Evolutionary conservation across 352 stramenopile species (phyloP).

Genomic region (Phytophthora colocasiae): DNA sequence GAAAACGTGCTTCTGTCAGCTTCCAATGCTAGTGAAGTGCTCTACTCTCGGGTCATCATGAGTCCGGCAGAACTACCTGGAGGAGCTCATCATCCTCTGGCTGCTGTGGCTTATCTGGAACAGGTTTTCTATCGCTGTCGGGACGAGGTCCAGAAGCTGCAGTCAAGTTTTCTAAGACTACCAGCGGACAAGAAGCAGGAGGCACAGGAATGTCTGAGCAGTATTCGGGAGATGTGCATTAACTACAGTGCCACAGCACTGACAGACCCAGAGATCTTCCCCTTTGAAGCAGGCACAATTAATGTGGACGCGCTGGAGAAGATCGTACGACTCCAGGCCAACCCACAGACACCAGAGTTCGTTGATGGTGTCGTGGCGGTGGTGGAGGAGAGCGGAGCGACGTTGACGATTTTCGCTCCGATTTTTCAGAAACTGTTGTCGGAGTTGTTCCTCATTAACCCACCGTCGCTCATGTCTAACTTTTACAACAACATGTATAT

Average conservation of each 20-base stretch:
- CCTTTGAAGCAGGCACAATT: constrained; percentile 68
- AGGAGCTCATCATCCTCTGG: constrained; percentile 60
- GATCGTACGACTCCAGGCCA: constrained; percentile 61
- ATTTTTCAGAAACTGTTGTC: constrained; percentile 86
- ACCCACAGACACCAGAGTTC: constrained; percentile 64
- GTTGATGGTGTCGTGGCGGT: constrained; percentile 59
- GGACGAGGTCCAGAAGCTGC: constrained; percentile 73
- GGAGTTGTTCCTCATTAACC: constrained; percentile 81
- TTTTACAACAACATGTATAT: constrained; percentile 83
- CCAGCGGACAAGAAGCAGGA: constrained; percentile 55
- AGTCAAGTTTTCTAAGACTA: constrained; percentile 68
- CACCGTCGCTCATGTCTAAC: constrained; percentile 77
- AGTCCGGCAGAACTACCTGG: constrained; percentile 58
- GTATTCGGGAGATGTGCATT: constrained; percentile 78
- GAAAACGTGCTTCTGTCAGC: constrained; percentile 35
- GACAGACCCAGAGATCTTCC: constrained; percentile 88
- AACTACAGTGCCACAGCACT: constrained; percentile 88
- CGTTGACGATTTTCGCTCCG: constrained; percentile 66
- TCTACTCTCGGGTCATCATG: constrained; percentile 76
- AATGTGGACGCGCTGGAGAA: constrained; percentile 79
- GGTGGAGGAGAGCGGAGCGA: constrained; percentile 56
- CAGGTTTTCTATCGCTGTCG: constrained; percentile 78
- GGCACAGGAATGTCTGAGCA: constrained; percentile 57
- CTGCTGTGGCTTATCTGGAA: constrained; percentile 74
- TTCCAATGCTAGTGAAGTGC: constrained; percentile 68